Base-by-base conservation (phyloP, 495 filamentous ascomycete species). In the Astrothelium macrocarpum region DNA sequence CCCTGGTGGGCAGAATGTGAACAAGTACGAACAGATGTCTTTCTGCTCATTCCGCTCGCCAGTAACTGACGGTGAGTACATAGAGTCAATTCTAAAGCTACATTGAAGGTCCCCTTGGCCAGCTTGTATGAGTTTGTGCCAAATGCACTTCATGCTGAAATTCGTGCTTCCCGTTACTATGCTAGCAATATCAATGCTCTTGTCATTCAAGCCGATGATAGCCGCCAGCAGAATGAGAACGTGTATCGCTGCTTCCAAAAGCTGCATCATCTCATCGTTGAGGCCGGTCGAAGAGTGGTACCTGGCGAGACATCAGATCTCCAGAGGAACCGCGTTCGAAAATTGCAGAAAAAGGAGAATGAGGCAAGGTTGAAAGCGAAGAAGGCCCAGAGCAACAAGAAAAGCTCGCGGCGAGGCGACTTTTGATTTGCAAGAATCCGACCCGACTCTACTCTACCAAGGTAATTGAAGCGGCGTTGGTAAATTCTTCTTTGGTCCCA, bases 11-110 rank as follows among this genome's bases (percentile, higher is more conserved):
- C 94, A 98, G 71, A 93, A 97, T 77, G 90, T 94, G 53, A 98
- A 98, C 75, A 97, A 96, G 93, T 97, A 78, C 65, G 84, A 79
- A 9, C 12, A 29, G 14, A 20, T n/a, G n/a, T n/a, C 32, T 26
- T 45, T 23, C 20, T 42, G 11, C 16, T 2, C 11, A 18, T 16
- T 25, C 5, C 26, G 10, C 25, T 49, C 2, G 25, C 36, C 39
- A 32, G 60, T 20, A 12, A 23, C 53, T 66, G 18, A 64, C 62
- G 14, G 59, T 42, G 56, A 23, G 26, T 28, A 64, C 20, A 60
- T 68, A 98, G 94, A 75, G 90, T 95, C 29, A 94, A 92, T 73
- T 89, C 89, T 18, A 98, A 98, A 75, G 94, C 92, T 12, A 96
- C 89, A 18, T 72, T 90, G 73, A 89, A 76, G 71, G 78, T 82